Percentiles rank a stretch among this genome's conserved stretches.
Conservation (phyloP, 2,329 filamentous ascomycete genomes). For the Aspergillus sp. region DNA sequence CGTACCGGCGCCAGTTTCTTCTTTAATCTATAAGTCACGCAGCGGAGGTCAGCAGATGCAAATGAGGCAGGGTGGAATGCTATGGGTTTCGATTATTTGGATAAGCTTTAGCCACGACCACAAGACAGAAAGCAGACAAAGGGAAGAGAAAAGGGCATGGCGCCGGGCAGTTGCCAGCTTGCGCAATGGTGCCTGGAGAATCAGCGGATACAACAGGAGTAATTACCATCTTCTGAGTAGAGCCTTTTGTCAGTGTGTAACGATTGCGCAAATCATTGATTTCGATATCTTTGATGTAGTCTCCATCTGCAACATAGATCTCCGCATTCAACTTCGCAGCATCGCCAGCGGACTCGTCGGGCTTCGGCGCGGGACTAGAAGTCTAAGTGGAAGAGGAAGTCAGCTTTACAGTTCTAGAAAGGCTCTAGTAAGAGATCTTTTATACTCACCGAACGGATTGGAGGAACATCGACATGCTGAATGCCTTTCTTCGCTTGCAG, state of each 20-base stretch:
- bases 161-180: slow-evolving; percentile 24
- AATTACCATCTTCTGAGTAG: slow-evolving; percentile 99
- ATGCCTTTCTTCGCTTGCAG: slow-evolving; percentile 83
- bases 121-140: slow-evolving; percentile 29
- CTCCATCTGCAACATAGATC: slow-evolving; percentile 91
- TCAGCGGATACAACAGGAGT: slow-evolving; percentile 67
- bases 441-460: slow-evolving; percentile 59
- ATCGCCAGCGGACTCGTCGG: slow-evolving; percentile 47
- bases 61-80: slow-evolving; percentile 60
- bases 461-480: slow-evolving; percentile 84
- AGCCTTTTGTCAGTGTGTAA: slow-evolving; percentile 93
- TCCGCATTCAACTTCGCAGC: slow-evolving; percentile 68
- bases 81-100: slow-evolving; percentile 53
- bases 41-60: slow-evolving; percentile 89
- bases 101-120: slow-evolving; percentile 67
- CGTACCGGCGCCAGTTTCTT: slow-evolving; percentile 99
- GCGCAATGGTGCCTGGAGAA: slow-evolving; percentile 46
- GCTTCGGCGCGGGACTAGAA: slow-evolving; percentile 50
- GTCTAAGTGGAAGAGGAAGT: slow-evolving; percentile 29
- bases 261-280: slow-evolving; percentile 97
- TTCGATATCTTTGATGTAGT: slow-evolving; percentile 98
- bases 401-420: slow-evolving; percentile 1
- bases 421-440: neutral
- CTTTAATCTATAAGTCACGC: slow-evolving; percentile 94
- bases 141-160: slow-evolving; percentile 25